Evolutionary conservation across 2,329 filamentous ascomycete genomes (phyloP).

Genomic region (Sodiomyces alkalinus): DNA sequence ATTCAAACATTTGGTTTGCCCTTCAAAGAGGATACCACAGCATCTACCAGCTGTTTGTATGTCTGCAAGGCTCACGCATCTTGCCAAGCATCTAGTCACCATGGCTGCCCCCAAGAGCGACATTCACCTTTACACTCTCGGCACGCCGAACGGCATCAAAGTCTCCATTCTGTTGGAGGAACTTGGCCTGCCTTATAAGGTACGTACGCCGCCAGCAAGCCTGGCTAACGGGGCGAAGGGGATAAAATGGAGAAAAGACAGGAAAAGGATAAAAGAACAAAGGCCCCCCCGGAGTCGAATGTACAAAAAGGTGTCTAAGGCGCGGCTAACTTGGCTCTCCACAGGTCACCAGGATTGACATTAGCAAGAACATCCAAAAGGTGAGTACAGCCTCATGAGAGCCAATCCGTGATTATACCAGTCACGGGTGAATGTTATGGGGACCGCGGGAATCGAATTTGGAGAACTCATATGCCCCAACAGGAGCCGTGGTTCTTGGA

Average conservation of each 20-base stretch:
- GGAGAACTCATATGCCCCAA: background rate
- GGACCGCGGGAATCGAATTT: too few species aligned
- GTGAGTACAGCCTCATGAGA: constrained; percentile 5
- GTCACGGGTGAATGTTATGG: too few species aligned
- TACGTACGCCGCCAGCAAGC: constrained; percentile 17
- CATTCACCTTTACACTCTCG: constrained; percentile 68
- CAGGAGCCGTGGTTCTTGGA: constrained; percentile 67
- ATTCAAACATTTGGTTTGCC: too few species aligned
- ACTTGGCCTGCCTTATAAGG: constrained; percentile 68
- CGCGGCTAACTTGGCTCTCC: background rate
- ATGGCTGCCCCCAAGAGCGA: constrained; percentile 35
- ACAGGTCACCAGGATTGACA: constrained; percentile 46
- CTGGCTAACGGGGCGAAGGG: too few species aligned
- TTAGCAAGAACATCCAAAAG: constrained; percentile 41
- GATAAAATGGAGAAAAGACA: too few species aligned
- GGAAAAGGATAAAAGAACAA: too few species aligned
- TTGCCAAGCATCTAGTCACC: constrained; percentile 11
- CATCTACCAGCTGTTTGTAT: too few species aligned
- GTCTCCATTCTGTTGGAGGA: constrained; percentile 78
- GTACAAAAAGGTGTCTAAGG: background rate
- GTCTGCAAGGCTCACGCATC: background rate
- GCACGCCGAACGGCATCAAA: constrained; percentile 85
- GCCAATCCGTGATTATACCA: background rate
- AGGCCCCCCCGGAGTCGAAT: too few species aligned
- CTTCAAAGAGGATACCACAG: too few species aligned